These are phyloP conservation scores for Kalaharituber pfeilii DNA, from an alignment of 2,329 filamentous ascomycete genomes.

Conservation along the genomic window DNA sequence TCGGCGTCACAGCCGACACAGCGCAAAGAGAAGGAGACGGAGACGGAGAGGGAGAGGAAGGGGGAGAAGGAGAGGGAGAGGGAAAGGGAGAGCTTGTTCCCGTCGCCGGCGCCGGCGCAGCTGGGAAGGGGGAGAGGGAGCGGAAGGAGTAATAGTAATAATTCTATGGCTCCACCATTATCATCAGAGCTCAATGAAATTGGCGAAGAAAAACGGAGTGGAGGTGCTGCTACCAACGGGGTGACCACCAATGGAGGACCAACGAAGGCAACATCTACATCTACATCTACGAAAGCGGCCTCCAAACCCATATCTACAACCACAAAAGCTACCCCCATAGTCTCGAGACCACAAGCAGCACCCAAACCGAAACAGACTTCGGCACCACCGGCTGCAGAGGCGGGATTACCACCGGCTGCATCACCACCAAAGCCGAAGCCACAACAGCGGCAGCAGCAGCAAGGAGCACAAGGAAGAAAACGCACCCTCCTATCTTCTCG, in stretches of 20 bases:
- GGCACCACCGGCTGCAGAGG: not conserved
- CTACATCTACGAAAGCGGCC: not conserved
- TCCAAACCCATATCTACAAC: not conserved
- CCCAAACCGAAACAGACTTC: not conserved
- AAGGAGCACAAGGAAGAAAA: not conserved
- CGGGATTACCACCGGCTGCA: too few relatives aligned
- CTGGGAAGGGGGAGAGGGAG: not conserved
- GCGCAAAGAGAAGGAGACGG: not conserved
- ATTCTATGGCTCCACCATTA: not conserved
- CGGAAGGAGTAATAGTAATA: not conserved
- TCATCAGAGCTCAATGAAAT: not conserved
- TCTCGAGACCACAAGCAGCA: not conserved
- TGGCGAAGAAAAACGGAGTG: not conserved
- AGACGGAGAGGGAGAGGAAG: not conserved
- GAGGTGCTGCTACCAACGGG: not conserved
- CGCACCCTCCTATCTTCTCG: not conserved
- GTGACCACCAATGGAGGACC: not conserved
- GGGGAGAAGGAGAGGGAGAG: not conserved
- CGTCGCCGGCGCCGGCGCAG: not conserved
- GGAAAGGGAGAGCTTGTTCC: not conserved
- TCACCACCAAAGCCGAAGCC: not conserved
- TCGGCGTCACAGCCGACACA: not conserved
- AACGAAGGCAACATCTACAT: not conserved
- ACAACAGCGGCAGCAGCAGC: too few relatives aligned
- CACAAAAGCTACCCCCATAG: not conserved